Evolutionary conservation across 176 grass and related monocot species (phyloP).

Genomic region (Zoysia japonica): DNA sequence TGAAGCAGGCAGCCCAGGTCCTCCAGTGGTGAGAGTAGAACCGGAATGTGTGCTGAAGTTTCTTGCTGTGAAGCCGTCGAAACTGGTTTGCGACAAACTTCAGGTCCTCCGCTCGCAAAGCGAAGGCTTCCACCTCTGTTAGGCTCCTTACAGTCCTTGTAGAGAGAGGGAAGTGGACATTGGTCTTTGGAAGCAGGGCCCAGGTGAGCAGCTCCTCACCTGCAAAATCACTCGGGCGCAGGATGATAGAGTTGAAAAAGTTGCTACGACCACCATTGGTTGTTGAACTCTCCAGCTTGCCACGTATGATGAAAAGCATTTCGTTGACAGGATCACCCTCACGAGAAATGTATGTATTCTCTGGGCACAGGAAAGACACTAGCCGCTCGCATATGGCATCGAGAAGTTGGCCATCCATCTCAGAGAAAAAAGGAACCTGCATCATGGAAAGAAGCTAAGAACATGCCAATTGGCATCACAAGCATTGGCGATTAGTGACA

Average conservation of each 20-base stretch:
- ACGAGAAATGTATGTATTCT: conserved; percentile 80
- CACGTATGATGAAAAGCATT: conserved; percentile 93
- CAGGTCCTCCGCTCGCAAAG: conserved; percentile 73
- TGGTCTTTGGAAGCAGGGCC: conserved; percentile 83
- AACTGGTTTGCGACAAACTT: conserved; percentile 93
- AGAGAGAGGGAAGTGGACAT: conserved; percentile 67
- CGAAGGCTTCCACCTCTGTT: conserved; percentile 94
- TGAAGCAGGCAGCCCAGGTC: conserved; percentile 86
- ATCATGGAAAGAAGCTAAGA: conserved; percentile 23
- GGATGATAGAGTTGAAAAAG: conserved; percentile 78
- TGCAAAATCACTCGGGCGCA: conserved; percentile 67
- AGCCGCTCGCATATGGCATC: conserved; percentile 87
- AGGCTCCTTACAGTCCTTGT: conserved; percentile 71
- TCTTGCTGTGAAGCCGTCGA: conserved; percentile 88
- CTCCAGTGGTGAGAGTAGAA: conserved; percentile 91
- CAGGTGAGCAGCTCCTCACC: conserved; percentile 90
- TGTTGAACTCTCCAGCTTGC: conserved; percentile 82
- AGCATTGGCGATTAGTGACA: neutral
- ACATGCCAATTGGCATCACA: neutral
- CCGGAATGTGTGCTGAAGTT: conserved; percentile 93
- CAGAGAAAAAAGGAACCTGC: conserved; percentile 91
- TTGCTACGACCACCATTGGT: conserved; percentile 83
- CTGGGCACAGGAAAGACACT: conserved; percentile 74
- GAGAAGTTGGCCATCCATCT: conserved; percentile 90
- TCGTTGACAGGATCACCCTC: conserved; percentile 94